These are phyloP conservation scores for Xylona heveae DNA, from an alignment of 495 filamentous ascomycete genomes.

Conservation along the genomic window DNA sequence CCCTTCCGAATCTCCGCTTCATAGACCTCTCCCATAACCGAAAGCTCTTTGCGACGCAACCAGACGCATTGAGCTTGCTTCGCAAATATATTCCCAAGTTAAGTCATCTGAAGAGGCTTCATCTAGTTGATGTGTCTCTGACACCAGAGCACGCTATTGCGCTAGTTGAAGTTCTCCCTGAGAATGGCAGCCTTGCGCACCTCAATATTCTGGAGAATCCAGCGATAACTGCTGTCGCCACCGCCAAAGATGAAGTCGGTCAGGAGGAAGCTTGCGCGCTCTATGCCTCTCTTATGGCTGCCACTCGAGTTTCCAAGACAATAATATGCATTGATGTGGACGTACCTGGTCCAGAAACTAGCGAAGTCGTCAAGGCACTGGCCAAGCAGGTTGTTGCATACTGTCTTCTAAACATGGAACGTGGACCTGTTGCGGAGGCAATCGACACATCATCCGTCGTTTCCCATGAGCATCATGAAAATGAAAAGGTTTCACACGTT, in stretches of 20 bases:
- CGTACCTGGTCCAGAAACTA: constrained; percentile 52
- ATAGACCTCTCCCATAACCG: constrained; percentile 84
- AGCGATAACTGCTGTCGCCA: constrained; percentile 41
- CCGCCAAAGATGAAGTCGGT: constrained; percentile 41
- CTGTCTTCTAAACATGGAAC: constrained; percentile 77
- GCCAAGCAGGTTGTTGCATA: constrained; percentile 89
- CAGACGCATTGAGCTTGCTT: constrained; percentile 55
- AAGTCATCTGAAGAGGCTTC: constrained; percentile 59
- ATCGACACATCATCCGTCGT: constrained; percentile 5
- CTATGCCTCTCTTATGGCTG: constrained; percentile 79
- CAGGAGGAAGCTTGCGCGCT: constrained; percentile 89
- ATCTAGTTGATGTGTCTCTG: constrained; percentile 73
- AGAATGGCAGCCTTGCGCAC: constrained; percentile 64
- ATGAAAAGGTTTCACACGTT: constrained; percentile 21
- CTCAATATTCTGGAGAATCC: constrained; percentile 76
- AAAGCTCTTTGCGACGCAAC: constrained; percentile 48
- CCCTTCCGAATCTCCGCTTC: constrained; percentile 59
- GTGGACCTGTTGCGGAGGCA: constrained; percentile 21
- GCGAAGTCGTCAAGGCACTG: constrained; percentile 78
- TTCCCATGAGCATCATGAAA: constrained; percentile 12
- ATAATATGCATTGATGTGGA: constrained; percentile 87
- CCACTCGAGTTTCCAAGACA: constrained; percentile 60
- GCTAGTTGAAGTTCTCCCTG: constrained; percentile 72
- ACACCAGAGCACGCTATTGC: constrained; percentile 73
- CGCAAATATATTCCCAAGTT: constrained; percentile 72